Conservation (phyloP, 176 grass and related monocot genomes). For the Aegilops sharonensis region DNA sequence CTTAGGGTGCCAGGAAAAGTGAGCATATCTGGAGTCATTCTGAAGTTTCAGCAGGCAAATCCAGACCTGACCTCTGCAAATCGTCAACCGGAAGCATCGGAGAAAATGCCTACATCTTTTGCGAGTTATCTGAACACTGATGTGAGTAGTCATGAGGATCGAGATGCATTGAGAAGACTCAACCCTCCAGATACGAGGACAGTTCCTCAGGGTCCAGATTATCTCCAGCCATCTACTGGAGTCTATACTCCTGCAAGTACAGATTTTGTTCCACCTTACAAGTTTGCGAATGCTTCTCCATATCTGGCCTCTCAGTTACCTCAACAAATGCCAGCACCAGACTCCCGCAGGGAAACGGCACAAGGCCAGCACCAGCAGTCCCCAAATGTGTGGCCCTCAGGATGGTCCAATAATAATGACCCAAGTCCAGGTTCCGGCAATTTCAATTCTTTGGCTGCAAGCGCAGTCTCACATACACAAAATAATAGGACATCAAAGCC, state of each 20-base stretch:
- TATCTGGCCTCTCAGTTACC: conserved; percentile 37
- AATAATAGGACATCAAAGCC: conserved; percentile 25
- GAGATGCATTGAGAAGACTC: conserved; percentile 32
- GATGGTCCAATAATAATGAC: conserved; percentile 37
- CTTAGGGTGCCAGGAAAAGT: conserved; percentile 93
- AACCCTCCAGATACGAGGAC: conserved; percentile 44
- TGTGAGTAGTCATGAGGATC: conserved; percentile 31
- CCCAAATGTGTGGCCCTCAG: conserved; percentile 29
- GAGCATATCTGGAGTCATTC: conserved; percentile 92
- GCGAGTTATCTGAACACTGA: conserved; percentile 23
- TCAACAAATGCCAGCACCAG: conserved; percentile 32
- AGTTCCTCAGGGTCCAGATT: conserved; percentile 44
- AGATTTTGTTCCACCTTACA: conserved; percentile 34
- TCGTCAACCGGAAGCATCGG: conserved; percentile 32
- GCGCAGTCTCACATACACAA: conserved; percentile 21
- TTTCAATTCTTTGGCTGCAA: conserved; percentile 26
- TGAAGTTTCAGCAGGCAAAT: conserved; percentile 70
- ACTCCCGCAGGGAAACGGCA: conserved; percentile 25
- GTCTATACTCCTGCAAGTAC: conserved; percentile 25
- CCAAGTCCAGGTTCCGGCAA: conserved; percentile 33
- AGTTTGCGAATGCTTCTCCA: conserved; percentile 36
- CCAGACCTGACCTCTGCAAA: conserved; percentile 43
- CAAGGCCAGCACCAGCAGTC: conserved; percentile 35
- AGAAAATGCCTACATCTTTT: conserved; percentile 22
- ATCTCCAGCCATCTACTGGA: conserved; percentile 38